These are phyloP conservation scores for Pseudozyma flocculosa DNA, from an alignment of 1,284 basidiomycete species.

Conservation along the genomic window DNA sequence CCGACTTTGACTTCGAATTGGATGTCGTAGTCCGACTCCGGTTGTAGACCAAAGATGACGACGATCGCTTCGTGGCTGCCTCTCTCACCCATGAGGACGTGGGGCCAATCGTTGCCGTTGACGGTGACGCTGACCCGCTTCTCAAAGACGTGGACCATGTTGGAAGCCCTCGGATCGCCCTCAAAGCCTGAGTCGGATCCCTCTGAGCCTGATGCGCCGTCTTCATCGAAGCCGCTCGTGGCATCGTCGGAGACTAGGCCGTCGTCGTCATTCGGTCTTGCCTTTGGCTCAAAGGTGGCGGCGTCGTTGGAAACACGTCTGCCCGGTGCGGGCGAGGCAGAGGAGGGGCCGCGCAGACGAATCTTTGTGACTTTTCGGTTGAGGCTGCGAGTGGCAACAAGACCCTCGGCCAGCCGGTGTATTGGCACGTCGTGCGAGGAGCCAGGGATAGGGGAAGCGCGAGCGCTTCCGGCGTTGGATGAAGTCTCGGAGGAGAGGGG, in stretches of 20 bases:
- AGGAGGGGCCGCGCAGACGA: conserved; percentile 24
- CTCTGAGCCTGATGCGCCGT: conserved; percentile 27
- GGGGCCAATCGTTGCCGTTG: conserved; percentile 43
- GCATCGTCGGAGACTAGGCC: conserved; percentile 39
- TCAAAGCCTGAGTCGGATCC: conserved; percentile 38
- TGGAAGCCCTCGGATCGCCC: conserved; percentile 12
- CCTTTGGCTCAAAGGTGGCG: conserved; percentile 8
- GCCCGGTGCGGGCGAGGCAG: conserved; percentile 10
- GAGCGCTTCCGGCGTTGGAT: neutral
- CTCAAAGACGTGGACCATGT: conserved; percentile 35
- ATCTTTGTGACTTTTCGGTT: conserved; percentile 44
- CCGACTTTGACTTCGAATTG: conserved; percentile 39
- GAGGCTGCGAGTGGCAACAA: conserved; percentile 36
- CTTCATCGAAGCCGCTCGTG: conserved; percentile 37
- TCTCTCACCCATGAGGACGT: conserved; percentile 44
- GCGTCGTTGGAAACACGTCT: conserved; percentile 26
- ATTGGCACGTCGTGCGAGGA: conserved; percentile 15
- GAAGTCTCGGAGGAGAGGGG: conserved; percentile 1
- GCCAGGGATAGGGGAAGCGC: neutral
- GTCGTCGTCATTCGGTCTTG: conserved; percentile 26
- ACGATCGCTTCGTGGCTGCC: conserved; percentile 47
- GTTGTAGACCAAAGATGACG: conserved; percentile 48
- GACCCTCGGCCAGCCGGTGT: conserved; percentile 31
- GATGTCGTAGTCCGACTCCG: conserved; percentile 40
- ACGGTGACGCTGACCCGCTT: conserved; percentile 38